phyloP scores from a whole-genome alignment of 129 eudicot genomes.

The Logfia minima region DNA sequence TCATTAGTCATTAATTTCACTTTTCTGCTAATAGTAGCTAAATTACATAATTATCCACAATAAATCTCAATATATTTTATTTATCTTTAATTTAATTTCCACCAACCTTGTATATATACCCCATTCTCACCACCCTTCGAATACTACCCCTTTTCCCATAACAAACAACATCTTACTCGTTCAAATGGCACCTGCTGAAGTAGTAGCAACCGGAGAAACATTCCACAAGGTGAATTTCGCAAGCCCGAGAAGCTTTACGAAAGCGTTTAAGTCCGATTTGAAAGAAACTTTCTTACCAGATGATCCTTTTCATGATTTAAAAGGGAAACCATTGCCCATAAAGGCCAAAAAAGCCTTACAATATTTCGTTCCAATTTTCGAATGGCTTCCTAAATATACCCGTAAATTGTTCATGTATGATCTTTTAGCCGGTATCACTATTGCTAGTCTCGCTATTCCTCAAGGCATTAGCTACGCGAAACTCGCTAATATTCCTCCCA shows the following conservation, averaged over 20 bases:
- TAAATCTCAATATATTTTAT: not conserved
- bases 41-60: constrained; percentile 14
- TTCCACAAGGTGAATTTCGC: constrained; percentile 54
- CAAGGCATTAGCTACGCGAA: constrained; percentile 97
- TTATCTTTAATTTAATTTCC: not conserved
- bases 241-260: constrained; percentile 47
- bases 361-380: constrained; percentile 72
- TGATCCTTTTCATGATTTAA: constrained; percentile 67
- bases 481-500: constrained; percentile 72
- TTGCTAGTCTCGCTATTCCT: constrained; percentile 95
- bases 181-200: constrained; percentile 34
- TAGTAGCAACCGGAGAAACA: constrained; percentile 18
- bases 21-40: not conserved
- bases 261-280: constrained; percentile 47
- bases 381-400: constrained; percentile 78
- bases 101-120: constrained; percentile 30
- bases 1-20: constrained; percentile 12
- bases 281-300: constrained; percentile 78
- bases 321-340: constrained; percentile 38
- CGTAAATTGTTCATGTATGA: constrained; percentile 56
- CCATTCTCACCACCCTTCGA: not conserved
- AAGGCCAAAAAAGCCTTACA: constrained; percentile 37
- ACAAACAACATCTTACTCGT: not conserved
- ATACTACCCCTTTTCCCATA: not conserved
- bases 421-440: constrained; percentile 82